These are phyloP conservation scores for Porphyrellus cyaneotinctus DNA, from an alignment of 768 basidiomycete species.

Conservation along the genomic window DNA sequence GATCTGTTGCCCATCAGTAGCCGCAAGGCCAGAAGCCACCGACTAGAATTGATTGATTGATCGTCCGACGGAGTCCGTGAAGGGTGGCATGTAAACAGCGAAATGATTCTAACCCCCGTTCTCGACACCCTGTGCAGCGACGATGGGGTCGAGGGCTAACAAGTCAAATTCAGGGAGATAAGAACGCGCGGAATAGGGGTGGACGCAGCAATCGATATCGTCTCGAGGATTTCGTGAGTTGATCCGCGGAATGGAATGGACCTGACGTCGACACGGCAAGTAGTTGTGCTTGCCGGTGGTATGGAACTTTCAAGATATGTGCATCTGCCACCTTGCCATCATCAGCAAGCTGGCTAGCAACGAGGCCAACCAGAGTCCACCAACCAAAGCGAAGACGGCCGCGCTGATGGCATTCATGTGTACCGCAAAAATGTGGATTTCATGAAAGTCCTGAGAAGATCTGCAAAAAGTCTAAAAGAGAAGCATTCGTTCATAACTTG, in stretches of 20 bases:
- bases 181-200: constrained; percentile 7
- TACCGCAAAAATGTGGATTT: constrained; percentile 4
- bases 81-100: constrained; percentile 44
- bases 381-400: constrained; percentile 3
- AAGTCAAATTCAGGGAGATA: constrained; percentile 18
- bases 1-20: constrained; percentile 55
- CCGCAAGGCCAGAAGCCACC: constrained; percentile 39
- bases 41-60: constrained; percentile 58
- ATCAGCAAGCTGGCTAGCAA: constrained; percentile 14
- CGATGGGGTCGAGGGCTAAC: constrained; percentile 48
- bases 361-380: constrained; percentile 9
- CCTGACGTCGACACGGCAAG: constrained; percentile 8
- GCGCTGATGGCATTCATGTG: constrained; percentile 3
- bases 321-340: constrained; percentile 10
- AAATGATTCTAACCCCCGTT: constrained; percentile 46
- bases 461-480: background rate
- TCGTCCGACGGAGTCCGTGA: constrained; percentile 52
- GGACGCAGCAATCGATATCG: constrained; percentile 25
- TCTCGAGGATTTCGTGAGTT: constrained; percentile 38
- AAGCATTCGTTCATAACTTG: background rate
- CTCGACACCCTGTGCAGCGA: constrained; percentile 47
- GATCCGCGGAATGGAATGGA: constrained; percentile 16
- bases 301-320: constrained; percentile 5
- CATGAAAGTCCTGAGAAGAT: constrained; percentile 15
- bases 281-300: background rate